Evolutionary conservation across 805 yeast genomes (phyloP).

Genomic region (Sugiyamaella lignohabitans): DNA sequence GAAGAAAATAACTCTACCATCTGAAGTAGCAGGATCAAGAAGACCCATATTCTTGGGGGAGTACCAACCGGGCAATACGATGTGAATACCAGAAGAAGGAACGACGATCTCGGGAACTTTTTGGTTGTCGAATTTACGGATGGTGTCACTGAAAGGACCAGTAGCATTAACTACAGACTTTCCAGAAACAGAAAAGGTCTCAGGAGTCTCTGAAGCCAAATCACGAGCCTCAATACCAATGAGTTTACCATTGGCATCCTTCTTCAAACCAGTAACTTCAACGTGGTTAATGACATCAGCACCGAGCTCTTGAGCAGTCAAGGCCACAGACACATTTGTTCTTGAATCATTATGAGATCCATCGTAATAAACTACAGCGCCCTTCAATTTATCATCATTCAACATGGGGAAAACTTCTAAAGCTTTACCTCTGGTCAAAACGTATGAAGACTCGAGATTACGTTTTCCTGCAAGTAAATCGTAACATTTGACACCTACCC

Average conservation of each 20-base stretch:
- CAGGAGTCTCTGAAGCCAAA: conserved; percentile 49
- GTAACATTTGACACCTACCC: conserved; percentile 83
- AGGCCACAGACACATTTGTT: conserved; percentile 78
- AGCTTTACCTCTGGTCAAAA: conserved; percentile 61
- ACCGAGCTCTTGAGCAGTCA: conserved; percentile 79
- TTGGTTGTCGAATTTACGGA: conserved; percentile 76
- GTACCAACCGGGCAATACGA: conserved; percentile 86
- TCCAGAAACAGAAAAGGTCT: conserved; percentile 52
- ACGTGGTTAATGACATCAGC: conserved; percentile 85
- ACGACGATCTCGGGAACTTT: conserved; percentile 68
- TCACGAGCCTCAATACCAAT: conserved; percentile 74
- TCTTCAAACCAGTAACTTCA: conserved; percentile 69
- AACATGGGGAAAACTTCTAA: conserved; percentile 78
- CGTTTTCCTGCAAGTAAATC: conserved; percentile 89
- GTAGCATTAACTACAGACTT: conserved; percentile 85
- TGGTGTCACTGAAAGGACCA: conserved; percentile 83
- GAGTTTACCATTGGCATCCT: conserved; percentile 52
- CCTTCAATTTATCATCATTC: conserved; percentile 71
- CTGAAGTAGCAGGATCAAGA: conserved; percentile 85
- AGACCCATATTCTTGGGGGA: conserved; percentile 84
- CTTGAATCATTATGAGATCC: conserved; percentile 92
- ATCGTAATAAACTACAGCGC: conserved; percentile 90
- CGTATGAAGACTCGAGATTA: conserved; percentile 71
- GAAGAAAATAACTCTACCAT: conserved; percentile 95
- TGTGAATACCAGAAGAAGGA: conserved; percentile 91